Evolutionary conservation across 176 grass and related monocot genomes (phyloP).

Genomic region (Alloteropsis semialata): DNA sequence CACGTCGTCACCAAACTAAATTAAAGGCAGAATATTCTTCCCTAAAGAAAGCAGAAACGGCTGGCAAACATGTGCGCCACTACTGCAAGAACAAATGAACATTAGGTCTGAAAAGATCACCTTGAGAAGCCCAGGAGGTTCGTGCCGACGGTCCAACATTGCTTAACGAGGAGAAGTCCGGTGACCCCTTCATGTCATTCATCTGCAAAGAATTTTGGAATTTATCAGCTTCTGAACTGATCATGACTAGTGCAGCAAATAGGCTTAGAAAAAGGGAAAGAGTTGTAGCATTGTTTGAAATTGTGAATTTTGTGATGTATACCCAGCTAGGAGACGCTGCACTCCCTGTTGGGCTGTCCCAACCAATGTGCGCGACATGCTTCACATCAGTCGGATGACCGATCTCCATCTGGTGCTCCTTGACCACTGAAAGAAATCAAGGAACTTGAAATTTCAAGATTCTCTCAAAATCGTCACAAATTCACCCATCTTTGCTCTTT

Average conservation of each 20-base stretch:
- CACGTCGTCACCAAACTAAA: constrained; percentile 6
- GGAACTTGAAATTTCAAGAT: not conserved
- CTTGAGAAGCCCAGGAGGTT: constrained; percentile 76
- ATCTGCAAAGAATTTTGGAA: constrained; percentile 37
- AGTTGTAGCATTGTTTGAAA: not conserved
- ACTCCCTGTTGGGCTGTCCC: constrained; percentile 60
- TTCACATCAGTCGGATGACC: constrained; percentile 65
- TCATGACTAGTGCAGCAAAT: not conserved
- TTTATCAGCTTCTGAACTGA: not conserved
- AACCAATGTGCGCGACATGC: constrained; percentile 76
- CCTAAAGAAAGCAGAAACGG: not conserved
- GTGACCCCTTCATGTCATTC: constrained; percentile 47
- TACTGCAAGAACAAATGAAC: not conserved
- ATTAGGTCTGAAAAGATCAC: constrained; percentile 32
- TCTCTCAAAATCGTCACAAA: not conserved
- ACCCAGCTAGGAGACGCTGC: constrained; percentile 64
- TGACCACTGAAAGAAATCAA: constrained; percentile 48
- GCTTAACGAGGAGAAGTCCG: constrained; percentile 37
- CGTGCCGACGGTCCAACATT: constrained; percentile 45
- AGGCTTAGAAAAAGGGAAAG: not conserved
- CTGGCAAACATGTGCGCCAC: constrained; percentile 15
- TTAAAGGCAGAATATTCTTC: constrained; percentile 4
- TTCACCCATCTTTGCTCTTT: not conserved
- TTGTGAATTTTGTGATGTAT: constrained; percentile 19
- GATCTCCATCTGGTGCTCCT: constrained; percentile 72